phyloP scores from a whole-genome alignment of 2,329 filamentous ascomycete species.

The Chaetoscypha palmicola region DNA sequence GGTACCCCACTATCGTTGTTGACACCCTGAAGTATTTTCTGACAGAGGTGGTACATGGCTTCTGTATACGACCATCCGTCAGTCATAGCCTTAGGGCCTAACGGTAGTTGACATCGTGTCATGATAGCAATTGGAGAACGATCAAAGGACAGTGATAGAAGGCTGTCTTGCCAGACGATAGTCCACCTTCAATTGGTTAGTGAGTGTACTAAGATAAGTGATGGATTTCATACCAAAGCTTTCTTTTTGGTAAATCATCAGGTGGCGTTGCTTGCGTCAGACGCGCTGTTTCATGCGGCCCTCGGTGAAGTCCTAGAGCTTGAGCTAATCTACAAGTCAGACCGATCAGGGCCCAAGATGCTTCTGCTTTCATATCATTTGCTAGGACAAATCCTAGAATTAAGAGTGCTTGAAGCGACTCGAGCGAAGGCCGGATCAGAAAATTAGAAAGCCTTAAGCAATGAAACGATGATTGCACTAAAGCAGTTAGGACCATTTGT shows the following conservation, averaged over 20 bases:
- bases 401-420: constrained; percentile 58
- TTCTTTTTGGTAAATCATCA: constrained; percentile 25
- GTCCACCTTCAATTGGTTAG: constrained; percentile 41
- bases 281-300: constrained; percentile 23
- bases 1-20: constrained; percentile 27
- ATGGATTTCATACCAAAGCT: constrained; percentile 24
- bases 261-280: constrained; percentile 24
- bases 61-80: constrained; percentile 54
- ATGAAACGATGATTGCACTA: constrained; percentile 46
- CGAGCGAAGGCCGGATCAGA: constrained; percentile 54
- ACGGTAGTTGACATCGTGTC: constrained; percentile 38
- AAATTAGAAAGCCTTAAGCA: constrained; percentile 59
- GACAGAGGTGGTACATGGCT: constrained; percentile 58
- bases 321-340: constrained; percentile 59
- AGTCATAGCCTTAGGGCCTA: constrained; percentile 44
- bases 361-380: constrained; percentile 65
- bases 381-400: constrained; percentile 57
- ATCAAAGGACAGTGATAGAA: constrained; percentile 60
- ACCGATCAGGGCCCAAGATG: constrained; percentile 58
- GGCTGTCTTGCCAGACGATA: constrained; percentile 59
- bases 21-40: constrained; percentile 45
- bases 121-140: constrained; percentile 54
- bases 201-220: background rate
- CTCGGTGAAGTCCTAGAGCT: constrained; percentile 51
- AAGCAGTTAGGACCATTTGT: background rate